Conservation (phyloP, 2,329 filamentous ascomycete genomes). For the Aureobasidium sp. region DNA sequence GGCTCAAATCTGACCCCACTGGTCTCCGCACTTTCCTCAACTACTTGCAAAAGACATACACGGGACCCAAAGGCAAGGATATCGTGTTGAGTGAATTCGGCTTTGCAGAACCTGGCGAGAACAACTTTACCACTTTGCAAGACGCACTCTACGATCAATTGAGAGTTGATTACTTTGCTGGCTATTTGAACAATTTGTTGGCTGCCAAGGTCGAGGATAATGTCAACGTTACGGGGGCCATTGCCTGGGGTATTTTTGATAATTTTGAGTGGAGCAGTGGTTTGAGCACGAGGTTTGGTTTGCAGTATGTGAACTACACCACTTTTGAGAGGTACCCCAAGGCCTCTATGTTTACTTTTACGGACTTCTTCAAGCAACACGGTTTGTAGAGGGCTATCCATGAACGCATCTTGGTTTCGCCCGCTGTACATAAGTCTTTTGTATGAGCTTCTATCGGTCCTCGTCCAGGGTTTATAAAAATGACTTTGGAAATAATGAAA, state of each 20-base stretch:
- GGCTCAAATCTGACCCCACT: constrained; percentile 30
- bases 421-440: background rate
- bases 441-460: no score
- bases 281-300: constrained; percentile 28
- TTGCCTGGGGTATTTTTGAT: constrained; percentile 32
- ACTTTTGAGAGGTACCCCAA: constrained; percentile 32
- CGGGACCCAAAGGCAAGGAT: constrained; percentile 7
- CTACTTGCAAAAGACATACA: constrained; percentile 17
- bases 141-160: constrained; percentile 15
- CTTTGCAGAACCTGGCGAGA: constrained; percentile 30
- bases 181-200: constrained; percentile 30
- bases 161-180: constrained; percentile 18
- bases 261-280: constrained; percentile 34
- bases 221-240: constrained; percentile 29
- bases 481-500: background rate
- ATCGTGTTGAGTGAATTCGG: constrained; percentile 33
- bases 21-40: constrained; percentile 28
- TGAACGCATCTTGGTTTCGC: background rate
- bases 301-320: constrained; percentile 31
- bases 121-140: constrained; percentile 32
- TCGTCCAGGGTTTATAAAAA: background rate
- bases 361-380: constrained; percentile 29
- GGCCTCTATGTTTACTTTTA: constrained; percentile 34
- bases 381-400: background rate
- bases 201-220: constrained; percentile 28